phyloP scores from a whole-genome alignment of 257 asterid genomes.

The Penstemon barbatus region DNA sequence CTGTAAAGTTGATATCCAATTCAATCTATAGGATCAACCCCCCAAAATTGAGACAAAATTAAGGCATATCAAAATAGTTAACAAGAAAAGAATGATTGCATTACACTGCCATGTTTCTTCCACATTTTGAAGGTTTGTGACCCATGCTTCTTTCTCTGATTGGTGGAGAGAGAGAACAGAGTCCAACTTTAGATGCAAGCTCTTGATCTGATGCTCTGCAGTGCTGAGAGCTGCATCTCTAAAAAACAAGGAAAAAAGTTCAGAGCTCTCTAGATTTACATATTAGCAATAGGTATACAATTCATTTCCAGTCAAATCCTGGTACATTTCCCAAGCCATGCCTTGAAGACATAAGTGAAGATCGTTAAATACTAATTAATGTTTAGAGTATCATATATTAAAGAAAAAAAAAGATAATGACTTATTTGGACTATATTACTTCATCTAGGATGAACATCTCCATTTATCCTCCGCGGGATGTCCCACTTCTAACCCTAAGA shows the following conservation, averaged over 20 bases:
- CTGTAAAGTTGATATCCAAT: conserved; percentile 47
- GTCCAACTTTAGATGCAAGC: conserved; percentile 68
- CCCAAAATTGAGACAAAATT: background rate
- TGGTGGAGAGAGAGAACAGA: conserved; percentile 70
- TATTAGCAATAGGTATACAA: conserved; percentile 12
- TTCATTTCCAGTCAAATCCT: conserved; percentile 21
- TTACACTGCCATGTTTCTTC: conserved; percentile 98
- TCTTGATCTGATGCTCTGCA: conserved; percentile 65
- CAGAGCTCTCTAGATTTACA: conserved; percentile 27
- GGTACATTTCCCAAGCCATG: conserved; percentile 7
- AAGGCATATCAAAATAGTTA: conserved; percentile 18
- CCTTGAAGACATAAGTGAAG: conserved; percentile 13
- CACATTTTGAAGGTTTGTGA: conserved; percentile 67
- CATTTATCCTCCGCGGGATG: background rate
- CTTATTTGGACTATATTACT: background rate
- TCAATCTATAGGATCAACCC: conserved; percentile 17
- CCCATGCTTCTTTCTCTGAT: conserved; percentile 86
- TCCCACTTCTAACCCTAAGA: background rate
- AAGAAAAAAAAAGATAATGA: no score
- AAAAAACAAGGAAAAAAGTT: conserved; percentile 35
- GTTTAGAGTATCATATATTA: no score
- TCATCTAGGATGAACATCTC: background rate
- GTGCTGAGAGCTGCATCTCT: conserved; percentile 75
- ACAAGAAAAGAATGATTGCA: conserved; percentile 26
- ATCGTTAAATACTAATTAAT: background rate